Evolutionary conservation across 257 asterid species (phyloP).

Genomic region (Jacaranda mimosifolia): DNA sequence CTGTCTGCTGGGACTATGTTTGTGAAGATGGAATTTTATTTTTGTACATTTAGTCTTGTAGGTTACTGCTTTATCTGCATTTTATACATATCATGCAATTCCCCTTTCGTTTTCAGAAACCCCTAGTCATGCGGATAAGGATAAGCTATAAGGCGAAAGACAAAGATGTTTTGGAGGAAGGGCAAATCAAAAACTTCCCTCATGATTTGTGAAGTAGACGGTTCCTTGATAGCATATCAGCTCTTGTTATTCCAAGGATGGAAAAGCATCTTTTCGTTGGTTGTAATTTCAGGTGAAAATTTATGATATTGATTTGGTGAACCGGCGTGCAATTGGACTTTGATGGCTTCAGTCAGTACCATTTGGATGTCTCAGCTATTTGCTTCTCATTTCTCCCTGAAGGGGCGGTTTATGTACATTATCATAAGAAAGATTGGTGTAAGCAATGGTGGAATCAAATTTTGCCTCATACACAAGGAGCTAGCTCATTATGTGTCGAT

Average conservation of each 20-base stretch:
- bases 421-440: conserved; percentile 37
- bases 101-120: conserved; percentile 63
- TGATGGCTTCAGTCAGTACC: conserved; percentile 33
- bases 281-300: conserved; percentile 44
- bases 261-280: conserved; percentile 39
- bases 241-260: conserved; percentile 19
- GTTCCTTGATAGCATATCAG: conserved; percentile 4
- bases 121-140: conserved; percentile 89
- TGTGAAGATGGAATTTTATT: neutral
- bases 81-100: conserved; percentile 31
- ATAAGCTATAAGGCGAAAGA: conserved; percentile 72
- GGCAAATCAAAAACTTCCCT: conserved; percentile 91
- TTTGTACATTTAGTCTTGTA: neutral
- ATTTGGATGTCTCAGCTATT: conserved; percentile 24
- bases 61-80: neutral
- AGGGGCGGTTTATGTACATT: conserved; percentile 61
- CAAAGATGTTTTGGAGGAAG: conserved; percentile 91
- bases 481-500: conserved; percentile 7
- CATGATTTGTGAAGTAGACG: conserved; percentile 58
- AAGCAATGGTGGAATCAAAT: conserved; percentile 42
- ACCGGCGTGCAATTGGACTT: conserved; percentile 29
- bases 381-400: conserved; percentile 37
- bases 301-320: conserved; percentile 35
- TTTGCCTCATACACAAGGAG: conserved; percentile 44
- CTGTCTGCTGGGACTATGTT: neutral